phyloP scores from a whole-genome alignment of 2,329 filamentous ascomycete genomes.

The Microdochium bolleyi region DNA sequence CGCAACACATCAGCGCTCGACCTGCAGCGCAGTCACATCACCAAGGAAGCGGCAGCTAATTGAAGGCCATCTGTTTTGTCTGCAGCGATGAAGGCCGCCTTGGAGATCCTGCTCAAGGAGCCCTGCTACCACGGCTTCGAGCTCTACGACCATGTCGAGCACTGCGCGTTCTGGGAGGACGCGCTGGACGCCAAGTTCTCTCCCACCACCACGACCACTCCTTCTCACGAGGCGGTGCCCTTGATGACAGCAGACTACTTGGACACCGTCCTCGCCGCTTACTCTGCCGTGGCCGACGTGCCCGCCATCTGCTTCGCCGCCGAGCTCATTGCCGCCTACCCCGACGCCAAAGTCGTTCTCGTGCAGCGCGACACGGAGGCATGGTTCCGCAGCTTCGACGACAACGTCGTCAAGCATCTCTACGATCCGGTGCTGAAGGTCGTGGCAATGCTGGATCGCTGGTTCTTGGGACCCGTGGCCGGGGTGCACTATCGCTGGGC shows the following conservation, averaged over 20 bases:
- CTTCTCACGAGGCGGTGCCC: neutral
- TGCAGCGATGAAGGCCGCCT: neutral
- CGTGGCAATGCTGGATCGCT: neutral
- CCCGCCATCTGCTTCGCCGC: slow-evolving; percentile 7
- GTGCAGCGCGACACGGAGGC: slow-evolving; percentile 12
- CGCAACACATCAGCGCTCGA: neutral
- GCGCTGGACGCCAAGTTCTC: neutral
- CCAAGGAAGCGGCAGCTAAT: neutral
- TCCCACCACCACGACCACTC: neutral
- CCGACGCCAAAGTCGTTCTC: slow-evolving; percentile 12
- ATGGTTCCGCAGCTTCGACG: slow-evolving; percentile 13
- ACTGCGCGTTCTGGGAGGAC: neutral
- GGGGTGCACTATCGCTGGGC: slow-evolving; percentile 18
- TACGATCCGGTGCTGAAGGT: neutral
- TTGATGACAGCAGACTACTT: slow-evolving; percentile 1
- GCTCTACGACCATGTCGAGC: neutral
- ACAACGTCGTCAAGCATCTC: slow-evolving; percentile 12
- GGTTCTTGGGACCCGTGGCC: slow-evolving; percentile 2
- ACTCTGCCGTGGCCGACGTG: slow-evolving; percentile 12
- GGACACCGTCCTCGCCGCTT: slow-evolving; percentile 6
- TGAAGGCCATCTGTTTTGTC: neutral
- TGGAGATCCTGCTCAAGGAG: neutral
- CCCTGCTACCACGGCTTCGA: neutral
- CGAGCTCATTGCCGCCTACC: slow-evolving; percentile 11
- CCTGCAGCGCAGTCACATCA: neutral